These are phyloP conservation scores for Antrodiella citrinella DNA, from an alignment of 768 basidiomycete genomes.

Conservation along the genomic window DNA sequence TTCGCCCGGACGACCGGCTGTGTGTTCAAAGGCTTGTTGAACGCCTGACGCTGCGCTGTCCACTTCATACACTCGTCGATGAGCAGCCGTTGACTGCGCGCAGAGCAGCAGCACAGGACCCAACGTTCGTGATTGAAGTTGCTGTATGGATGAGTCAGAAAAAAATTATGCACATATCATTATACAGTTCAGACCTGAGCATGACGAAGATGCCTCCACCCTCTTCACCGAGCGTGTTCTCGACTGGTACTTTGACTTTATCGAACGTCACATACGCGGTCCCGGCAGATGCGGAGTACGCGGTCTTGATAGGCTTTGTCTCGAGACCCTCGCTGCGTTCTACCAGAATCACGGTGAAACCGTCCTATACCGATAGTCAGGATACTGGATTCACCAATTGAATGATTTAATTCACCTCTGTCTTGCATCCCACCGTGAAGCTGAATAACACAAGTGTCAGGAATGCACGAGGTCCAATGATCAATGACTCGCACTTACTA, in stretches of 20 bases:
- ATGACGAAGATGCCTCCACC: constrained; percentile 65
- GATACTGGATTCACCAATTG: constrained; percentile 23
- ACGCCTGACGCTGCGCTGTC: constrained; percentile 85
- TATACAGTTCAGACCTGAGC: constrained; percentile 41
- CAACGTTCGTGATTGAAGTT: constrained; percentile 96
- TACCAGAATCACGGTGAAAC: constrained; percentile 83
- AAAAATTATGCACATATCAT: too few species aligned
- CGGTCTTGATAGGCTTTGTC: constrained; percentile 82
- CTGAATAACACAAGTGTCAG: constrained; percentile 8
- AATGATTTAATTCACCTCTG: constrained; percentile 26
- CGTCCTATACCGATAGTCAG: constrained; percentile 26
- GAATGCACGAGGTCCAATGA: neutral
- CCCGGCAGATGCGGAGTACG: constrained; percentile 81
- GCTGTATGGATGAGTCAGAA: constrained; percentile 22
- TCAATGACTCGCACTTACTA: constrained; percentile 29
- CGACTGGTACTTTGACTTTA: constrained; percentile 77
- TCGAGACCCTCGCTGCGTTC: constrained; percentile 75
- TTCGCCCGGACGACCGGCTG: constrained; percentile 87
- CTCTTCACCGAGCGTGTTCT: constrained; percentile 78
- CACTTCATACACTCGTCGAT: constrained; percentile 88
- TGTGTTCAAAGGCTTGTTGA: constrained; percentile 77
- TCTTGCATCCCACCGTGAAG: constrained; percentile 73
- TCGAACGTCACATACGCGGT: constrained; percentile 79
- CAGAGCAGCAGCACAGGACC: constrained; percentile 78
- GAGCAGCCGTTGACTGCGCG: constrained; percentile 52